Evolutionary conservation across 139 green algal genomes (phyloP).

Genomic region (Micromonas commoda): DNA sequence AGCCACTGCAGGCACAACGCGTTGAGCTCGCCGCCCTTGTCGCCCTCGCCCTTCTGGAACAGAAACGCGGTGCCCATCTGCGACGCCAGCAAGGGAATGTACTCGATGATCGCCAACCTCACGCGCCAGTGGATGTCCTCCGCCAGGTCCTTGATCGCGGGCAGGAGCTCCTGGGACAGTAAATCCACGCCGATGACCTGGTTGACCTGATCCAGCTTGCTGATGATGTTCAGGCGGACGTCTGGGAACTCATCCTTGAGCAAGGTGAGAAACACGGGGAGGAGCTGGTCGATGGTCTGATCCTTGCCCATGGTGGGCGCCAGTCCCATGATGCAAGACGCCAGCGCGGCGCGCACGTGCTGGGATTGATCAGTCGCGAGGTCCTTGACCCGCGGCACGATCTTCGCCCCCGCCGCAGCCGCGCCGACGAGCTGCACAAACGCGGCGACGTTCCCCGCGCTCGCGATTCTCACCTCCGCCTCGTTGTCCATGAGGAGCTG

Average conservation of each 20-base stretch:
- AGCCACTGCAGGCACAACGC: constrained; percentile 93
- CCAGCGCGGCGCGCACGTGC: constrained; percentile 87
- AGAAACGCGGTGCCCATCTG: constrained; percentile 80
- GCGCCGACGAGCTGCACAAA: constrained; percentile 21
- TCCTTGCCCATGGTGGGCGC: constrained; percentile 77
- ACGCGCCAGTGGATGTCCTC: constrained; percentile 98
- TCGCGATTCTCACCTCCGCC: constrained; percentile 73
- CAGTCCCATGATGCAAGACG: constrained; percentile 89
- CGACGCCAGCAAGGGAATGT: constrained; percentile 90
- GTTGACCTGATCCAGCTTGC: constrained; percentile 90
- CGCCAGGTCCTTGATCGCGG: constrained; percentile 92
- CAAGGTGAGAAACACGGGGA: constrained; percentile 88
- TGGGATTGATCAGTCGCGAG: constrained; percentile 75
- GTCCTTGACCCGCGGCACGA: constrained; percentile 81
- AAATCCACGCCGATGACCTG: constrained; percentile 91
- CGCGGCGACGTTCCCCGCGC: constrained; percentile 63
- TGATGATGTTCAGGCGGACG: constrained; percentile 96
- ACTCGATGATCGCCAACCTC: constrained; percentile 94
- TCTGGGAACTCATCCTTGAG: constrained; percentile 93
- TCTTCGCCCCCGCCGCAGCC: constrained; percentile 30
- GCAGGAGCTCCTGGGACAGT: constrained; percentile 85
- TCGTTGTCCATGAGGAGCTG: constrained; percentile 65
- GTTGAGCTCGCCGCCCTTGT: constrained; percentile 65
- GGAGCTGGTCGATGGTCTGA: constrained; percentile 80
- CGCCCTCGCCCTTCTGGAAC: not conserved